Percentiles rank a stretch among this genome's conserved stretches.
Evolutionary conservation across 2,329 filamentous ascomycete species (phyloP).

Genomic region (Curvularia verruculosa): DNA sequence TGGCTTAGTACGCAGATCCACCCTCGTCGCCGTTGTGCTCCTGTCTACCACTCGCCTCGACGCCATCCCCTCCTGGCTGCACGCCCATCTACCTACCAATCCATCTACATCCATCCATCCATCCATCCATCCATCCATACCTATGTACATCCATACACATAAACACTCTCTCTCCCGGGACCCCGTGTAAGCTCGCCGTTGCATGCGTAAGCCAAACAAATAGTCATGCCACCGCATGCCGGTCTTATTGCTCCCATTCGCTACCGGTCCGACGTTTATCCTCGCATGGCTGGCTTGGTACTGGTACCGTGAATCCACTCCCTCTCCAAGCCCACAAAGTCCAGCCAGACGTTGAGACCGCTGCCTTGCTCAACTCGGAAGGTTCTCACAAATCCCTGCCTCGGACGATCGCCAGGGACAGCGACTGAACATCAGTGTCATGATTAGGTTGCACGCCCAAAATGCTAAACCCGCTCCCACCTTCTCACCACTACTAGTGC

Average conservation of each 20-base stretch:
- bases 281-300: background rate
- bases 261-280: background rate
- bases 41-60: too few species aligned
- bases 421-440: conserved; percentile 7
- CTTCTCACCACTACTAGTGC: conserved; percentile 8
- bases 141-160: too few species aligned
- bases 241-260: background rate
- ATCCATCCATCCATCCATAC: too few species aligned
- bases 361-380: background rate
- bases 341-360: background rate
- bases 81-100: too few species aligned
- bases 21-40: too few species aligned
- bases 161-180: too few species aligned
- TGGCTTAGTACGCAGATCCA: too few species aligned
- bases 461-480: conserved; percentile 16
- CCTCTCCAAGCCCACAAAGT: background rate
- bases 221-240: background rate
- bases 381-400: background rate
- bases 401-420: background rate
- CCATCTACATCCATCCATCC: too few species aligned
- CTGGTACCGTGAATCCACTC: background rate
- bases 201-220: background rate
- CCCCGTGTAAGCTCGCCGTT: background rate
- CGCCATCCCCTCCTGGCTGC: background rate
- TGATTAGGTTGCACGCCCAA: conserved; percentile 31